Base-by-base conservation (phyloP, 2,329 filamentous ascomycete species). In the Venturia carpophila region DNA sequence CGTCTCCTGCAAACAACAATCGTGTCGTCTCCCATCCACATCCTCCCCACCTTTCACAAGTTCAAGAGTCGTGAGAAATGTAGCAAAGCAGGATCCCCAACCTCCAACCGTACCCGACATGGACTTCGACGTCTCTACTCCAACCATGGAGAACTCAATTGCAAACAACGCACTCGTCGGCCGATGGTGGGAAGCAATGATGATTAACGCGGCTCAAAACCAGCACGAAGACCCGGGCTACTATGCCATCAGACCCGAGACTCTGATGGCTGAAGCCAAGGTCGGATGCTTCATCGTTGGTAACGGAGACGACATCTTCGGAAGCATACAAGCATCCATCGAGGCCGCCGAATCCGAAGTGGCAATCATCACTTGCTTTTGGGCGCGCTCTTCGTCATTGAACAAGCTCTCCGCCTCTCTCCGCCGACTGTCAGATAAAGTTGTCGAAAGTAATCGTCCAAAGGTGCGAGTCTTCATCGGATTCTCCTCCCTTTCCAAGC, bases 281-380 rank as follows among this genome's bases (percentile, higher is more conserved):
- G 67, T 77, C 5, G 71, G 74, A 56, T 70, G 69, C 1, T 73
- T 81, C 62, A 68, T 70, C n/a, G 75, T 78, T 5, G 79, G 79
- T 13, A 80, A 78, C 1, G 80, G 79, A 55, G 74, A 74, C 24
- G 69, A 72, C 9, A 75, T 82, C 63, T 80, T 76, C 70, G 60
- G 69, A 1, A 71, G 73, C 3, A 78, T 91, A 7, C 75, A 87
- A 0, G 84, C 88, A 1, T 83, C 85, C 10, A 81, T 92, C 3
- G 75, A 83, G 5, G 72, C 76, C 0, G 86, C 89, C 2, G 78
- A 82, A 43, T 76, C 80, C 60, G 89, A 91, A 70, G 78, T 92
- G 37, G 84, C 92, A 66, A 80, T 94, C 52, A 88, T 92, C 7
- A 93, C 90, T 10, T 93, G 90, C 74, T 94, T 92, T 75, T 92